Evolutionary conservation across 2,329 filamentous ascomycete species (phyloP), one percentile per base, ranked within the genome.

Genomic region (Cryphonectria radicalis): DNA sequence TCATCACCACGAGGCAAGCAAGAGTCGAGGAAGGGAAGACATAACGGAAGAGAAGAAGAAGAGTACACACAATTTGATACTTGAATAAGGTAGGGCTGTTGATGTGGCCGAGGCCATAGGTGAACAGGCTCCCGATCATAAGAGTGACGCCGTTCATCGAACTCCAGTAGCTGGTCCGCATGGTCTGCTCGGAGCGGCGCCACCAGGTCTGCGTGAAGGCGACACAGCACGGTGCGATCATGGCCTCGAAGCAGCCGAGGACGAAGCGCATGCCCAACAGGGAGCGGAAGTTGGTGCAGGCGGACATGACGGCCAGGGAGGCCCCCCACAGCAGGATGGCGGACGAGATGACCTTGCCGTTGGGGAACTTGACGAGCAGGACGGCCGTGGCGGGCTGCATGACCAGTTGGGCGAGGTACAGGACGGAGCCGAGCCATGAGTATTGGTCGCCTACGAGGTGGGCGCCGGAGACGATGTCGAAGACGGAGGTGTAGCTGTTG

Each of bases 381-480:
- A 83, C 83, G 0, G 88, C 87, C 5, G 87, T 82, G 0, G 87
- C 79, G 1, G 87, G 86, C 75, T 90, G 88, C 81, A 88, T 86
- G 17, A 88, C 79, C 11, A 90, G 82, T 76, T 89, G 87, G 0
- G 87, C 87, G n/a, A 89, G 79, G 75, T 88, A 91, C 19, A 91
- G 80, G 67, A 91, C 85, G 1, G 87, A 89, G 0, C 88, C 87
- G 0, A 91, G 84, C 88, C 88, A 90, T 1, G 88, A 90, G 74
- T 82, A 84, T 69, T 88, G 80, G 43, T 82, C 77, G 25, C 82
- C 84, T n/a, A 81, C 78, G 10, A 87, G 80, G 43, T 84, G 75
- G 0, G 85, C 83, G 71, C 86, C 84, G 46, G 82, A 78, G 32
- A 81, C 79, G 46, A 88, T 77, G 3, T 85, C 85, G 73, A 86